Base-by-base conservation (phyloP, 192 early-diverging fungal genomes). In the Spizellomyces sp. region DNA sequence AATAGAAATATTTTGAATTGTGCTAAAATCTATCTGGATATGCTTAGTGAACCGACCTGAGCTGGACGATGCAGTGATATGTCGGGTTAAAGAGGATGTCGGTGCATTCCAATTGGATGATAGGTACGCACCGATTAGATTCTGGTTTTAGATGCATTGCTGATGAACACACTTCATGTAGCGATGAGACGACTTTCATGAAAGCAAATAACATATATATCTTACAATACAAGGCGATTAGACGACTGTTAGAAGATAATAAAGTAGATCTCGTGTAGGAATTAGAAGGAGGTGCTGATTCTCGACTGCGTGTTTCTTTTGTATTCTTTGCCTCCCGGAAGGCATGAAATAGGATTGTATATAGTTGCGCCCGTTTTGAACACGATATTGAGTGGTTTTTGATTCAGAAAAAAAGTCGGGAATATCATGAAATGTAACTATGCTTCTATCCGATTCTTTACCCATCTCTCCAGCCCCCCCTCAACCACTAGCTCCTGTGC, bases 401-500 rank as follows among this genome's bases (percentile, higher is more conserved):
- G 27, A 2, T 3, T 36, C 1, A 36, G 27, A 36, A 36, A 36
- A 36, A 36, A 36, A 36, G 3, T 36, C 27, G 3, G 27, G 27
- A 36, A 0, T 36, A 36, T 36, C 27, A 36, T 36, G 27, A 36
- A 36, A 36, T 36, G 27, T 36, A 36, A 36, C 27, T 36, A 36
- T 19, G 12, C 50, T 54, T 17, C 58, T 67, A 74, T 74, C 58
- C 73, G 9, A 44, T 74, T 74, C 72, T 79, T 81, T 58, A 99
- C 93, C 97, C 97, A 99, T 59, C 89, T 91, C 78, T 99, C 97
- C 56, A 99, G 83, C 44, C 96, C 97, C 27, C 92, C 93, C 19
- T 89, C 93, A 44, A 98, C 89, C 83, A 96, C 91, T 67, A 99
- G 81, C 81, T 99, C 97, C 83, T 99, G 97, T n/a, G 96, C 95